Base-by-base conservation (phyloP, 768 basidiomycete species). In the Xerocomellus amylosporus region DNA sequence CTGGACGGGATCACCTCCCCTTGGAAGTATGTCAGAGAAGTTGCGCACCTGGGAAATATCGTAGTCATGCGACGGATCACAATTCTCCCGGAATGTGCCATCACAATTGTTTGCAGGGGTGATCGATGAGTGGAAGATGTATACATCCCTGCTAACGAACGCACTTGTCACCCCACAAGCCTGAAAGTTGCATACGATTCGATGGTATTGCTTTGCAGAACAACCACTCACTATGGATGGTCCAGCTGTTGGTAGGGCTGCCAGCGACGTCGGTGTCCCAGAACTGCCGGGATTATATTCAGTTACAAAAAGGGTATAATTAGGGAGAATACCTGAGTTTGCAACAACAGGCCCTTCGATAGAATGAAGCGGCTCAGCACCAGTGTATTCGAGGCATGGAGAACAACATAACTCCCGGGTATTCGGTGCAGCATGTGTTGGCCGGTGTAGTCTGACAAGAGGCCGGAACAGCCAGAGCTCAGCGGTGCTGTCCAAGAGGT, bases 211-310 rank as follows among this genome's bases (percentile, higher is more conserved):
- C 22, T 22, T 33, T 26, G 46, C n/a, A 26, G 33, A 37, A 28
- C 13, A 30, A 15, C n/a, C n/a, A 60, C 78, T 44, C 54, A 83
- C 87, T 86, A 50, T 87, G 87, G 54, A 88, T 84, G 1, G 86
- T 90, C 87, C 88, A 90, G 61, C 82, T 84, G 61, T 86, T 60
- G 10, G 65, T 67, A 6, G 88, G 88, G 12, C 88, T 87, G 19
- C 81, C 83, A 4, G 78, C 67, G 0, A 85, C 81, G 44, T 81
- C 61, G 2, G 82, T 85, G 57, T 89, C 86, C 87, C 88, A 90
- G 70, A 89, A 87, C 83, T 87, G 66, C 20, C 34, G 31, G 13
- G 19, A 34, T 41, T 12, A 43, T 30, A n/a, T 3, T 66, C n/a
- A 58, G 44, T 15, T 13, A 39, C 40, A 20, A 37, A 36, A 20